Evolutionary conservation across 1,139 yeast species (phyloP), one percentile per base, ranked within the genome.

Genomic region (Wickerhamiella pararugosa): DNA sequence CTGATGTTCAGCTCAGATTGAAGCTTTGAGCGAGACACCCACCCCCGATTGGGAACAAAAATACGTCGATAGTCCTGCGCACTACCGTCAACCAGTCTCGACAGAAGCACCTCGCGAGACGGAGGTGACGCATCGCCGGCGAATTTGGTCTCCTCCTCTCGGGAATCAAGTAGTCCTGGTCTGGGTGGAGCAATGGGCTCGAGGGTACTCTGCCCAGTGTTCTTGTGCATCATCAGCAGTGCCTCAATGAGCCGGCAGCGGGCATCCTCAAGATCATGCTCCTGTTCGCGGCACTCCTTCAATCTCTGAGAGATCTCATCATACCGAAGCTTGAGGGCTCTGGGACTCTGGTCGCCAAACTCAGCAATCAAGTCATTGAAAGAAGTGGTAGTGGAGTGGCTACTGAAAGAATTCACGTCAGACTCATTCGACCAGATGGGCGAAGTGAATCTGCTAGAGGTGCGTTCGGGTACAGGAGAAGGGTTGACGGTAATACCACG

Each of bases 21-120:
- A 34, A 70, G 51, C 42, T 58, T 54, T 32, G 58, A 59, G 1
- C 62, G 51, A 1, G 70, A 59, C 25, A 69, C 61, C 79, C 79
- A 74, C 0, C 79, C 79, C 38, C 72, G 55, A 3, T 68, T 68
- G 1, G 75, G 76, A 25, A 73, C 58, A 47, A 68, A 70, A 5
- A 73, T 53, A 30, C 79, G 56, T 35, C 71, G 63, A 45, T 65
- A 67, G 31, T 57, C 53, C 43, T 55, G 54, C 26, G 49, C 45
- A 39, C 49, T 53, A n/a, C 58, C 59, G 34, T 56, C 62, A n/a
- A 49, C 50, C 27, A 53, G 49, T 31, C 50, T 43, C 7, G 41
- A 43, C 33, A 43, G 34, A 32, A 49, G 40, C 34, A 44, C 45
- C 10, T 45, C 48, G 25, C 44, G 27, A 7, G 51, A 27, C 3